Base-by-base conservation (phyloP, 345 rosid genomes). In the Boechera retrofracta region DNA sequence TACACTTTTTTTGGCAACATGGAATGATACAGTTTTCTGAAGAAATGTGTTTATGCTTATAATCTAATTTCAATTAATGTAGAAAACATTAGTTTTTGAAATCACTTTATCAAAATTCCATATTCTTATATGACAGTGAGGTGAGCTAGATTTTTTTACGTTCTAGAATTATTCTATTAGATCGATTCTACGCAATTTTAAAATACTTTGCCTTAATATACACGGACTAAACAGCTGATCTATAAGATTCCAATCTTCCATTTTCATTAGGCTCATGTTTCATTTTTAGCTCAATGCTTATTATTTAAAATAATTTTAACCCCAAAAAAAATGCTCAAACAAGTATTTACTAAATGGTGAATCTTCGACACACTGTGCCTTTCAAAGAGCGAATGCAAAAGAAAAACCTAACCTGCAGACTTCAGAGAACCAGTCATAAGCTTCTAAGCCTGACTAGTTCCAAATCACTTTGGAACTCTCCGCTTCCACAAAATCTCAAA, bases 371-470 rank as follows among this genome's bases (percentile, higher is more conserved):
- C 64, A 41, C 2, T 29, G n/a, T 21, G 55, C 44, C 45, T 45
- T 45, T 31, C 42, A 29, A 16, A 10, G 16, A 42, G 39, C 16
- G 6, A 7, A 12, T 29, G 44, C 49, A 33, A 48, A 59, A 48
- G 49, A 36, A 48, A 47, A 60, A 33, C 38, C 56, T 71, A 71
- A 71, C 74, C 65, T 71, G 67, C 6, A 36, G 49, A 48, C 67
- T 48, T 72, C 49, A 33, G 58, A 18, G 63, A 69, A 41, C 51
- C 53, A 56, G 56, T 56, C 64, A 57, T 32, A 58, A 44, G 15
- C 74, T 31, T 71, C 33, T 58, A 57, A 44, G 66, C 13, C 59
- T 24, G 16, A 59, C 8, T 71, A 47, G 28, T 33, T 33, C 36
- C 57, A 47, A 33, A 13, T 33, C 24, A 21, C 59, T 59, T 33